Evolutionary conservation across 2,329 filamentous ascomycete species (phyloP).

Genomic region (Colletotrichum nymphaeae): DNA sequence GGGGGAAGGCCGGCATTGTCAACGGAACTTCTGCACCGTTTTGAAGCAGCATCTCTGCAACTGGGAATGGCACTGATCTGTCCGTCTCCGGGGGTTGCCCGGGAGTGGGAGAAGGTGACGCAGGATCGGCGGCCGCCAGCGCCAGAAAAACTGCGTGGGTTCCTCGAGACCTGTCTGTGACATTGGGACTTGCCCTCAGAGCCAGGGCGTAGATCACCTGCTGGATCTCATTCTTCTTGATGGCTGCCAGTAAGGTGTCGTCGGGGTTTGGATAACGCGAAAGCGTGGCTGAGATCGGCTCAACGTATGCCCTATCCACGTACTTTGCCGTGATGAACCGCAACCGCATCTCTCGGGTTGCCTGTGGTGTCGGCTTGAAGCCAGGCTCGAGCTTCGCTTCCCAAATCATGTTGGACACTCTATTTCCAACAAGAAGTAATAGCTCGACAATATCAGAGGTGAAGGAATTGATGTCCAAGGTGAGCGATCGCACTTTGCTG

Average conservation of each 20-base stretch:
- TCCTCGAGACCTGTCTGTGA: slow-evolving; percentile 84
- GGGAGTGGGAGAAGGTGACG: slow-evolving; percentile 70
- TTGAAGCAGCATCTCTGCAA: slow-evolving; percentile 91
- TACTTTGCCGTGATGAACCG: slow-evolving; percentile 97
- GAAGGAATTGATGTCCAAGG: slow-evolving; percentile 94
- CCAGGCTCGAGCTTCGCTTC: slow-evolving; percentile 83
- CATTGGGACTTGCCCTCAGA: slow-evolving; percentile 87
- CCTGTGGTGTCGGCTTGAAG: slow-evolving; percentile 79
- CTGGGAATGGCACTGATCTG: slow-evolving; percentile 78
- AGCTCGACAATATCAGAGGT: slow-evolving; percentile 97
- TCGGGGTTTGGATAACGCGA: slow-evolving; percentile 84
- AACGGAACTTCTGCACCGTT: slow-evolving; percentile 91
- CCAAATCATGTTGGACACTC: slow-evolving; percentile 97
- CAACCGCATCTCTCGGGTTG: slow-evolving; percentile 90
- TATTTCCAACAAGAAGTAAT: slow-evolving; percentile 89
- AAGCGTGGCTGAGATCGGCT: slow-evolving; percentile 79
- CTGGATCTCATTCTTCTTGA: slow-evolving; percentile 96
- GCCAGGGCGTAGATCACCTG: slow-evolving; percentile 92
- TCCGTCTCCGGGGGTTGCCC: slow-evolving; percentile 53
- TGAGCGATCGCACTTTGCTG: slow-evolving; percentile 95
- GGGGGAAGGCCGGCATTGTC: slow-evolving; percentile 81
- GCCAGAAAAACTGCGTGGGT: slow-evolving; percentile 93
- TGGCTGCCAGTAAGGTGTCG: slow-evolving; percentile 88
- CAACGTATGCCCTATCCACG: slow-evolving; percentile 83
- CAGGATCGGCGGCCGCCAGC: slow-evolving; percentile 91